Conservation (phyloP, 2,329 filamentous ascomycete species). For the Aspergillus ruber region DNA sequence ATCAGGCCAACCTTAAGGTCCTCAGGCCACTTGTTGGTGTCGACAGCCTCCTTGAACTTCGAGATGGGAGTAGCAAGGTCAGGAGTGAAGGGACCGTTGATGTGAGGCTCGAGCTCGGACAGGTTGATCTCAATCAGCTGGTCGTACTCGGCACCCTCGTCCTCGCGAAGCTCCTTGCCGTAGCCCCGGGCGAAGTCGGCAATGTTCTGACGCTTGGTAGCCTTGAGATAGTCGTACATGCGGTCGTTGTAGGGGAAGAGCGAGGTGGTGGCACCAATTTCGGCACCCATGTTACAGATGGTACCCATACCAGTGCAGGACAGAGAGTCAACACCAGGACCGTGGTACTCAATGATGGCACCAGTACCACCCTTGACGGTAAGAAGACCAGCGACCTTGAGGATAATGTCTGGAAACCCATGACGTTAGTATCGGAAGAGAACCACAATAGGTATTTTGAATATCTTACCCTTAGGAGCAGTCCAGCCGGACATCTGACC, state of each 20-base stretch:
- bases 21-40: slow-evolving; percentile 92
- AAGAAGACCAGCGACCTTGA: slow-evolving; percentile 93
- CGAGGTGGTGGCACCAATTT: slow-evolving; percentile 72
- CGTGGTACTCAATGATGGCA: slow-evolving; percentile 57
- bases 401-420: slow-evolving; percentile 67
- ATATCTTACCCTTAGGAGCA: slow-evolving; percentile 70
- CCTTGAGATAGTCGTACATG: slow-evolving; percentile 91
- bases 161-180: slow-evolving; percentile 75
- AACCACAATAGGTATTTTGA: slow-evolving; percentile 2
- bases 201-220: slow-evolving; percentile 85
- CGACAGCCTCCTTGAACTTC: slow-evolving; percentile 91
- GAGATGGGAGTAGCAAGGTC: slow-evolving; percentile 96
- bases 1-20: slow-evolving; percentile 96
- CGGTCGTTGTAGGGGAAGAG: slow-evolving; percentile 97
- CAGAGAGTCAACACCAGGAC: slow-evolving; percentile 66
- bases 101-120: slow-evolving; percentile 87
- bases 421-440: slow-evolving; percentile 4
- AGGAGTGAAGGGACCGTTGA: slow-evolving; percentile 98
- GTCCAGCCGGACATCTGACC: slow-evolving; percentile 87
- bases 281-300: slow-evolving; percentile 63
- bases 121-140: slow-evolving; percentile 95
- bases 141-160: slow-evolving; percentile 91
- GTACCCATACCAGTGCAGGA: slow-evolving; percentile 84
- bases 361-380: slow-evolving; percentile 98
- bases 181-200: slow-evolving; percentile 84